Base-by-base conservation (phyloP, 169 alveolate species). In the Haemoproteus tartakovskyi region DNA sequence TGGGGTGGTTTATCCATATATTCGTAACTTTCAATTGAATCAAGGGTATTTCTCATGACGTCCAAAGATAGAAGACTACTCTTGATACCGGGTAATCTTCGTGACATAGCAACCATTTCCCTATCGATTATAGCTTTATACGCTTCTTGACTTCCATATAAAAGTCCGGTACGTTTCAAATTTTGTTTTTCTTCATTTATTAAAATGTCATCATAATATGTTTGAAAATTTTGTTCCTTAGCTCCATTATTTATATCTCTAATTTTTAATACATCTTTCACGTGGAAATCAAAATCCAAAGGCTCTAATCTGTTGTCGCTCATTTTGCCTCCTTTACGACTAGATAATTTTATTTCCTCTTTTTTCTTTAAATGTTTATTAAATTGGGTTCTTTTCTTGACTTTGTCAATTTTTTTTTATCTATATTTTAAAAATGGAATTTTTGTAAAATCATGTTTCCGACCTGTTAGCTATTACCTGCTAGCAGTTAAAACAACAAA, bases 51-150 rank as follows among this genome's bases (percentile, higher is more conserved):
- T 45, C 84, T 30, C 14, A 74, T 16, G 46, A 74, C 37, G 40
- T 74, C 84, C 14, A 74, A 33, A 2, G 84, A 74, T 30, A 74
- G 16, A 19, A 74, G 36, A 30, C 84, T 74, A 40, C 84, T 74
- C 27, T 57, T 74, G n/a, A 74, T 74, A n/a, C 84, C 84, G 11
- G 84, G 84, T 24, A 74, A 57, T 26, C 84, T 74, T 37, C 84
- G 41, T 46, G 84, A 56, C 62, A 57, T 36, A 18, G 57, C 60
- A 26, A 74, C 84, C 11, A 74, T 74, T 19, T 74, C 84, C 36
- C 84, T 74, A 74, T 74, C 84, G 61, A 74, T 56, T 9, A 74
- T 24, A 54, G 54, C 47, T 37, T 74, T 74, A 45, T 45, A 74
- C 5, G 40, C 84, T 43, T 74, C 84, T 38, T 74, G 84, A 5